Base-by-base conservation (phyloP, 345 rosid genomes). In the Citrus unshiu region DNA sequence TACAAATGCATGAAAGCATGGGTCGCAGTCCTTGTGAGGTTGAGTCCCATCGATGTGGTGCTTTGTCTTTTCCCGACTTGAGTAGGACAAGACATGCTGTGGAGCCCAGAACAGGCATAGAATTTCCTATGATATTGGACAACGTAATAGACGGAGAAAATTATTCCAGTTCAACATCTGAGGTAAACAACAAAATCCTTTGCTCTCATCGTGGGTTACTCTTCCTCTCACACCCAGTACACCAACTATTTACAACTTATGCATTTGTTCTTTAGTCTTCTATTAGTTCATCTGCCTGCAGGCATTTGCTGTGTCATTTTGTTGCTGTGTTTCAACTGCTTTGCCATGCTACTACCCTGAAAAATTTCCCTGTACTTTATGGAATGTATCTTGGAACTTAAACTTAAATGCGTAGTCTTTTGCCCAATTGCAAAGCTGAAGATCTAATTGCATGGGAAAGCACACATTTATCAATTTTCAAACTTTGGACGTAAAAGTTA, bases 91-190 rank as follows among this genome's bases (percentile, higher is more conserved):
- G 84, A 73, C 85, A 82, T 78, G 85, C 90, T 2, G 85, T 90
- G 43, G 98, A 95, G 85, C 92, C 97, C 54, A 85, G 82, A 73
- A 95, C 98, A 4, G 95, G 98, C 69, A 92, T 95, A 4, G 95
- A 95, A 84, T 93, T 95, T 82, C 98, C 98, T 13, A 24, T 83
- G 60, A 65, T 82, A 54, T 78, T 95, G 87, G 87, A 92, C 69
- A 81, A 84, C 77, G 29, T 79, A 9, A 75, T 68, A 40, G 77
- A 80, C 57, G 81, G 76, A 76, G 81, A 79, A 73, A 80, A 82
- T 67, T 80, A 85, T 72, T 81, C 87, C 25, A 76, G 82, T 58
- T 82, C 87, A 74, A 71, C 89, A 80, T 84, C 94, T 57, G 94
- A 92, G 98, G 98, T 95, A 83, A 85, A 37, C 46, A 58, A 54